Base-by-base conservation (phyloP, 129 eudicot genomes). In the Deinandra increscens region DNA sequence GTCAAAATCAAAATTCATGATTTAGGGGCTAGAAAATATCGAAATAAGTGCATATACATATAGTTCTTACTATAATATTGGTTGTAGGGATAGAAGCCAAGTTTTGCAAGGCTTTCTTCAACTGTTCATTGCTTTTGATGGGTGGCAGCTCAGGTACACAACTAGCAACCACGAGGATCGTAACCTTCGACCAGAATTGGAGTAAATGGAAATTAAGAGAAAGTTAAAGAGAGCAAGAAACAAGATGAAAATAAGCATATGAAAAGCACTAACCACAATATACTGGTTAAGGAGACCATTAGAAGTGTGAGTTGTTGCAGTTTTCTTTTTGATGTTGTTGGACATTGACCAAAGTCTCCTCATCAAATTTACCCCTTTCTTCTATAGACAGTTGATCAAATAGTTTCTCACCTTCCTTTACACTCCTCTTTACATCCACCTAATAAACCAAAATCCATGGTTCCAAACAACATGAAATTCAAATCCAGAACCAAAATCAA, bases 271-370 rank as follows among this genome's bases (percentile, higher is more conserved):
- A 18, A 72, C 61, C 61, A 72, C 69, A 42, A 72, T 72, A 46
- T 13, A 60, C 37, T 72, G 26, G 22, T 33, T 72, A 33, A 1
- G 14, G 37, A 60, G 38, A 9, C 45, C 68, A 31, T 46, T 72
- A 72, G 69, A 45, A 26, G 31, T 26, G n/a, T 46, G 49, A 46
- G 26, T 45, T 60, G 77, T 31, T 34, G 61, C 77, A 46, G 36
- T 46, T 18, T 34, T 26, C 61, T 46, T 60, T 26, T 3, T 26
- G 23, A 72, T 61, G 77, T 34, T 60, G 77, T 72, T 46, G 41
- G 41, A 72, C 50, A 59, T 60, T 72, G 15, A 72, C 77, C 22
- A 72, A 17, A 60, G 77, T 72, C 48, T 60, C 61, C 23, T 72
- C 60, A 34, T 45, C 60, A 45, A 46, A 72, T 34, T 72, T 72